Evolutionary conservation across 441 rosid species (phyloP).

Genomic region (Arabidopsis hybrid): DNA sequence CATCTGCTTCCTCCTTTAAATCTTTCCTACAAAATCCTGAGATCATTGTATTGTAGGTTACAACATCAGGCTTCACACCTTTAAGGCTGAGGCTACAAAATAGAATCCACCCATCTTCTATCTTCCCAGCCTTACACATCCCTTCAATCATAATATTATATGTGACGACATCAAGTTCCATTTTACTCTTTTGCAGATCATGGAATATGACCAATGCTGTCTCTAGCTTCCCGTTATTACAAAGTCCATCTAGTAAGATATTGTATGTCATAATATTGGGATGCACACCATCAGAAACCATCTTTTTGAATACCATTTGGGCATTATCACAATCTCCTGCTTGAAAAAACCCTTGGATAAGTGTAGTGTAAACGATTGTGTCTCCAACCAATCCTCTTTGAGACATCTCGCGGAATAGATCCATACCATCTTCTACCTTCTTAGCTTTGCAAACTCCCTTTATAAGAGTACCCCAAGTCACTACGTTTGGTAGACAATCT

Average conservation of each 20-base stretch:
- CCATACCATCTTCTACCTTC: neutral
- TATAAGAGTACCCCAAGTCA: neutral
- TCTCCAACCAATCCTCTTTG: neutral
- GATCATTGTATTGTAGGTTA: neutral
- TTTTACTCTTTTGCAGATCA: neutral
- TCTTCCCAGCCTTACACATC: conserved; percentile 14
- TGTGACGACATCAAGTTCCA: neutral
- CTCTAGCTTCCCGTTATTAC: neutral
- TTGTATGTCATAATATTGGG: neutral
- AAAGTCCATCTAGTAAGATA: neutral
- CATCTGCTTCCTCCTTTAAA: neutral
- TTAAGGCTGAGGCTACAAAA: neutral
- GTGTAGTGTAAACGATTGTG: neutral
- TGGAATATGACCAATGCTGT: neutral
- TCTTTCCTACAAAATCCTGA: neutral
- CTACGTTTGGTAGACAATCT: neutral
- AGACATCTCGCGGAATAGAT: conserved; percentile 8
- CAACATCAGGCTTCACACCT: neutral
- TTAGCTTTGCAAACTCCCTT: neutral
- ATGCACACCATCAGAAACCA: neutral
- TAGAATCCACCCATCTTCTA: neutral
- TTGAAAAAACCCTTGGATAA: neutral
- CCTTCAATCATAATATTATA: neutral
- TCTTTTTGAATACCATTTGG: neutral
- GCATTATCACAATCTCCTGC: neutral